Conservation (phyloP, 2,329 filamentous ascomycete species). For the Cladophialophora carrionii region DNA sequence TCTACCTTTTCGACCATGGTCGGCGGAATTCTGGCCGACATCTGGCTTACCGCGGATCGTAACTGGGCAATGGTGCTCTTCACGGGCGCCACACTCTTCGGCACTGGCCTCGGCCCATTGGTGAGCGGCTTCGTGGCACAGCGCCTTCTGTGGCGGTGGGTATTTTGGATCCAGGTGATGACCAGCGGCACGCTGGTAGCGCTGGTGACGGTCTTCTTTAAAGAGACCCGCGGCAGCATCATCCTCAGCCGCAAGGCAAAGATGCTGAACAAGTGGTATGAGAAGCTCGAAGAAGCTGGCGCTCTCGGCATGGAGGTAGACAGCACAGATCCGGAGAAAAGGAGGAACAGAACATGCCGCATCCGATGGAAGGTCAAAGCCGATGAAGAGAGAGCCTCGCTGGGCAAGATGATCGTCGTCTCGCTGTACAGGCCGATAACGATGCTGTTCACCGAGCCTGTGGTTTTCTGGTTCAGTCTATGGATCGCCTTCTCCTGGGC, state of each 20-base stretch:
- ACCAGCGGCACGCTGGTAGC: constrained; percentile 65
- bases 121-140: constrained; percentile 71
- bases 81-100: constrained; percentile 73
- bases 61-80: constrained; percentile 92
- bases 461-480: constrained; percentile 73
- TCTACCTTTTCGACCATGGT: constrained; percentile 82
- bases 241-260: constrained; percentile 75
- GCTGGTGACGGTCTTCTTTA: constrained; percentile 70
- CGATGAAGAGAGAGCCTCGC: constrained; percentile 34
- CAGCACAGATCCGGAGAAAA: constrained; percentile 68
- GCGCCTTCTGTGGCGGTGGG: constrained; percentile 76
- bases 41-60: constrained; percentile 75
- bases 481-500: constrained; percentile 93
- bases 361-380: constrained; percentile 36
- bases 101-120: constrained; percentile 78
- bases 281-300: constrained; percentile 68
- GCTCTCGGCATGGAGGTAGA: constrained; percentile 47
- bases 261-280: constrained; percentile 78
- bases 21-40: constrained; percentile 86
- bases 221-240: constrained; percentile 80
- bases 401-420: constrained; percentile 33
- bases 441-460: constrained; percentile 65
- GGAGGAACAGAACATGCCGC: constrained; percentile 37
- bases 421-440: constrained; percentile 42
- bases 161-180: constrained; percentile 85